Conservation (phyloP, 371 early-diverging fungal species). For the Rhizomucor miehei region DNA sequence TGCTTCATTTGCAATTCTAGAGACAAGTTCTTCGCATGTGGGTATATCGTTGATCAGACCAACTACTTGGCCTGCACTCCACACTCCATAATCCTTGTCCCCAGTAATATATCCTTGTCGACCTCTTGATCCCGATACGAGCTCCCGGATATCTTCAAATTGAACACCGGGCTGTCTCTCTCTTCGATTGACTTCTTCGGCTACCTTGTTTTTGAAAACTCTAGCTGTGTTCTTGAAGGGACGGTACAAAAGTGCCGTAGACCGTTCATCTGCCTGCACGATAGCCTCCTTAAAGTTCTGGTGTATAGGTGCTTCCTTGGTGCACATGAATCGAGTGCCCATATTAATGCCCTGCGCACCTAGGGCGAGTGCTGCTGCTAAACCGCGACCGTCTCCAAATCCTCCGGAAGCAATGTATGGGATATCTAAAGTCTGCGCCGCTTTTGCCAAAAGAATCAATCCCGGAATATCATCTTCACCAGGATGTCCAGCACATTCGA, state of each 20-base stretch:
- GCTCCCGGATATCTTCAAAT: slow-evolving; percentile 65
- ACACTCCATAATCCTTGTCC: slow-evolving; percentile 71
- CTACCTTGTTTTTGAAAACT: slow-evolving; percentile 74
- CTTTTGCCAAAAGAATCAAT: slow-evolving; percentile 71
- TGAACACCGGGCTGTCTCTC: slow-evolving; percentile 59
- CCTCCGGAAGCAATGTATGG: slow-evolving; percentile 83
- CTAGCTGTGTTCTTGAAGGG: slow-evolving; percentile 79
- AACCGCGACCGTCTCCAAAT: slow-evolving; percentile 70
- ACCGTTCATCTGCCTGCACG: slow-evolving; percentile 66
- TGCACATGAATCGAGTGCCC: slow-evolving; percentile 85
- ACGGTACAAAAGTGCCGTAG: slow-evolving; percentile 69
- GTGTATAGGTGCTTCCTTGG: slow-evolving; percentile 72
- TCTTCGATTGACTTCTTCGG: slow-evolving; percentile 64
- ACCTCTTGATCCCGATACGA: slow-evolving; percentile 72
- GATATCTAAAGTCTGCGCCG: slow-evolving; percentile 60
- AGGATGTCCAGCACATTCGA: slow-evolving; percentile 85
- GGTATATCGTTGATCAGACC: slow-evolving; percentile 78
- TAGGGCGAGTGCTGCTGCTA: slow-evolving; percentile 67
- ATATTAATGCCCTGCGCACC: slow-evolving; percentile 77
- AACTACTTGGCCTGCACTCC: slow-evolving; percentile 77
- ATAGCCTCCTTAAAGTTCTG: slow-evolving; percentile 73
- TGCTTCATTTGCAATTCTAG: slow-evolving; percentile 57
- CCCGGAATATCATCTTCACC: slow-evolving; percentile 81
- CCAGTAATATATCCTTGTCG: slow-evolving; percentile 68
- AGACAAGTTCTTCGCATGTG: slow-evolving; percentile 62